Evolutionary conservation across 371 early-diverging fungal genomes (phyloP).

Genomic region (Apophysomyces variabilis): DNA sequence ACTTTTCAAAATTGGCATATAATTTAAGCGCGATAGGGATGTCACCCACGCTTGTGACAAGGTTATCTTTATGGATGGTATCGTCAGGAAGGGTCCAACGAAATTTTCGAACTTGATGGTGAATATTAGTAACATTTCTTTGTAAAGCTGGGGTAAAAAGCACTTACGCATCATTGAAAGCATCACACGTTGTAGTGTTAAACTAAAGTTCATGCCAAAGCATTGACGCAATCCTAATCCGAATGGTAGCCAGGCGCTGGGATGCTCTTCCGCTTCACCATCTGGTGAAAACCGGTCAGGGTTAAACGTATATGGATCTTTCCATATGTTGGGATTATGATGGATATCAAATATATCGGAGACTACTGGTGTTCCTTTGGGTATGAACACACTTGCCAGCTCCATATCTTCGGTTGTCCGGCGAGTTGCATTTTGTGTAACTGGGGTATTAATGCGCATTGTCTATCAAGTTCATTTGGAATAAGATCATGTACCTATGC

Average conservation of each 20-base stretch:
- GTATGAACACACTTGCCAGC: constrained; percentile 13
- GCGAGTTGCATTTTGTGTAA: constrained; percentile 18
- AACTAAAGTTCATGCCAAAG: constrained; percentile 62
- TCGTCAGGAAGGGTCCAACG: constrained; percentile 29
- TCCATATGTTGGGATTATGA: constrained; percentile 42
- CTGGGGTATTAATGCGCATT: constrained; percentile 18
- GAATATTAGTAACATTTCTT: no score
- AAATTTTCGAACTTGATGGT: constrained; percentile 35
- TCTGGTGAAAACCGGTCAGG: constrained; percentile 57
- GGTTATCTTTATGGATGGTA: constrained; percentile 28
- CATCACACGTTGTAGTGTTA: constrained; percentile 58
- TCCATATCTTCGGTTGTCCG: constrained; percentile 13
- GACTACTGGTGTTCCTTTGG: constrained; percentile 21
- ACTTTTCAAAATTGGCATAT: constrained; percentile 1
- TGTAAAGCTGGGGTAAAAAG: not conserved
- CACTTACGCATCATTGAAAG: constrained; percentile 55
- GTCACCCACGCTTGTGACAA: constrained; percentile 12
- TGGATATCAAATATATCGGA: constrained; percentile 25
- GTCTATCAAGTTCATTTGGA: constrained; percentile 10
- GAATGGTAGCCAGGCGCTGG: constrained; percentile 57
- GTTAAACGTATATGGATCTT: constrained; percentile 44
- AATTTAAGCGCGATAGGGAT: constrained; percentile 1
- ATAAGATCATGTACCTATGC: constrained; percentile 16
- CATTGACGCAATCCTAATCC: constrained; percentile 59
- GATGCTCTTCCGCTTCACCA: constrained; percentile 30